Evolutionary conservation across 78 protist genomes (phyloP), one percentile per base, ranked within the genome.

Genomic region (Anaeramoeba ignava): DNA sequence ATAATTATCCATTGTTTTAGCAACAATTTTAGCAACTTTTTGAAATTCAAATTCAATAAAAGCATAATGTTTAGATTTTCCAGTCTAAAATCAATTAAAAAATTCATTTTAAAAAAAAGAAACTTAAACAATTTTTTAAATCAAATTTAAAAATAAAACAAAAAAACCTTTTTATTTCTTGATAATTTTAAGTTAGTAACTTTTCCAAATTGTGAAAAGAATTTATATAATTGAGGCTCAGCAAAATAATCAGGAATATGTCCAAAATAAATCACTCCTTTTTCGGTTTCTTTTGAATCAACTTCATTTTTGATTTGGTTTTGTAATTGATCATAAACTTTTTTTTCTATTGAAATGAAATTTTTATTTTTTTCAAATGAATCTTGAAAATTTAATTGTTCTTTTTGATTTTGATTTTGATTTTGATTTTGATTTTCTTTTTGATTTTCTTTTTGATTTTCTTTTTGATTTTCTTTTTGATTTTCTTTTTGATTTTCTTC

Each of bases 151-250:
- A 80, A 80, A 17, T 80, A 33, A 82, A 36, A 27, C 12, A 12
- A 8, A 82, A 33, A 82, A 23, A 78, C 81, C 84, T 87, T 88
- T 78, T 1, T 41, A 3, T 39, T 82, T 34, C 94, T 80, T 17
- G 87, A 84, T 0, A 94, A 82, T 17, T 89, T 79, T 33, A 92
- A 81, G 34, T 82, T 54, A 2, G 1, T 33, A 37, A 94, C 84
- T n/a, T 40, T 80, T 1, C 97, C 97, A 87, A 92, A 94, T 88
- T 94, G 97, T 34, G 83, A 1, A 78, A 94, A 90, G 88, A 84
- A 94, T 3, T 38, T 80, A 37, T 84, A 23, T 88, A 94, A 84
- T 83, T 91, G 89, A 0, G 40, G 37, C 89, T 94, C 97, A 36
- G 81, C 88, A 86, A 92, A 94, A 8, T 95, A 95, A 78, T 88